These are phyloP conservation scores for Umbelopsis sp. DNA, from an alignment of 371 early-diverging fungal genomes.

Conservation along the genomic window DNA sequence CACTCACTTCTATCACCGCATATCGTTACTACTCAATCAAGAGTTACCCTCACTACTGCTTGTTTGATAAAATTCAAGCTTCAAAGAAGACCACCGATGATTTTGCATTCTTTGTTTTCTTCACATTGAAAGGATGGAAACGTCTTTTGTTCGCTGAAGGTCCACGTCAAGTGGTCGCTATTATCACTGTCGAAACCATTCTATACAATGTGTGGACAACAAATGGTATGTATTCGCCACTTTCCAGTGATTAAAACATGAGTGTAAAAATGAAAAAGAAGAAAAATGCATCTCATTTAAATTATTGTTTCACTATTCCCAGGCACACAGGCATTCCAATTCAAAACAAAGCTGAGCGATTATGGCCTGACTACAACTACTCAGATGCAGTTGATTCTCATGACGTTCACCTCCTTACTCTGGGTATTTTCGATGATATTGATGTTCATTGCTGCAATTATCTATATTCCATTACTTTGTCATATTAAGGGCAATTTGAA, in stretches of 20 bases:
- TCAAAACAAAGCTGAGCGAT: slow-evolving; percentile 30
- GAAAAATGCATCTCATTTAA: no score
- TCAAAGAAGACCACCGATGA: slow-evolving; percentile 68
- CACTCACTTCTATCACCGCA: slow-evolving; percentile 77
- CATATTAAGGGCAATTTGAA: slow-evolving; percentile 88
- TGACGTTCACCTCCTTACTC: slow-evolving; percentile 72
- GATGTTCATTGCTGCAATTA: slow-evolving; percentile 63
- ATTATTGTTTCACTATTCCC: neutral
- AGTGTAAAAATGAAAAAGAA: neutral
- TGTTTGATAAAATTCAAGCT: slow-evolving; percentile 75
- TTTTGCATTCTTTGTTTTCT: slow-evolving; percentile 87
- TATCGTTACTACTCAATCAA: slow-evolving; percentile 64
- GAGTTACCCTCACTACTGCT: slow-evolving; percentile 78
- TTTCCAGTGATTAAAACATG: neutral
- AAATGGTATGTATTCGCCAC: slow-evolving; percentile 1
- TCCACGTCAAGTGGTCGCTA: slow-evolving; percentile 77
- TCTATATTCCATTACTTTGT: slow-evolving; percentile 84
- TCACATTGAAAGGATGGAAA: slow-evolving; percentile 88
- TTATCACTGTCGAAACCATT: slow-evolving; percentile 40
- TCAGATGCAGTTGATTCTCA: slow-evolving; percentile 38
- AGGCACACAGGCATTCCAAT: slow-evolving; percentile 28
- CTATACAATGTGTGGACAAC: slow-evolving; percentile 39
- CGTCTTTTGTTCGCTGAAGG: slow-evolving; percentile 83
- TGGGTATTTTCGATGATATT: slow-evolving; percentile 62
- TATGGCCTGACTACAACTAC: slow-evolving; percentile 46